These are phyloP conservation scores for Corynespora cassiicola DNA, from an alignment of 2,329 filamentous ascomycete genomes.

Conservation along the genomic window DNA sequence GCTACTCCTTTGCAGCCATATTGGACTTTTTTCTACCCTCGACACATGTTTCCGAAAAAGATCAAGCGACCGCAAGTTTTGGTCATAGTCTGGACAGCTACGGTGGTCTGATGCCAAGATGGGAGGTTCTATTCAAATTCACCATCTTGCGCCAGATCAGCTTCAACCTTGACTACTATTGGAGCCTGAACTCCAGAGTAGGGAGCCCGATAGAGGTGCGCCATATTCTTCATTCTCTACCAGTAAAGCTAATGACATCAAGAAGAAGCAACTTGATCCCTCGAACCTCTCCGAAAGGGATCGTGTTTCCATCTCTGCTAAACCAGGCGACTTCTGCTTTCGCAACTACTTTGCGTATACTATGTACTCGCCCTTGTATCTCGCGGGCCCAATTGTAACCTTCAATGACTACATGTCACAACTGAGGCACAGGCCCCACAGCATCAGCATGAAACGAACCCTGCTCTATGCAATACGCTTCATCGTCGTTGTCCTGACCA, in stretches of 20 bases:
- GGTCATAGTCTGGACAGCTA: constrained; percentile 78
- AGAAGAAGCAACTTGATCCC: constrained; percentile 98
- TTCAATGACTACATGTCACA: constrained; percentile 99
- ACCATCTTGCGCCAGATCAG: constrained; percentile 91
- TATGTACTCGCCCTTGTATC: constrained; percentile 90
- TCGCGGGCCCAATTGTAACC: constrained; percentile 90
- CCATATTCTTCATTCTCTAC: constrained; percentile 10
- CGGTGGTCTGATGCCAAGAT: constrained; percentile 83
- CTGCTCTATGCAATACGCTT: constrained; percentile 85
- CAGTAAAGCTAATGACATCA: constrained; percentile 67
- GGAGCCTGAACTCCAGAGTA: constrained; percentile 74
- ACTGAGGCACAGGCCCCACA: constrained; percentile 73
- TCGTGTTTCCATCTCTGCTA: constrained; percentile 78
- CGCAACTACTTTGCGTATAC: constrained; percentile 89
- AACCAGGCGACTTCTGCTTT: constrained; percentile 74
- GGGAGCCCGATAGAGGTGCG: constrained; percentile 80
- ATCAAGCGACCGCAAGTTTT: constrained; percentile 60
- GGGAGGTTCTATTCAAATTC: constrained; percentile 98
- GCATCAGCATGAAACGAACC: constrained; percentile 73
- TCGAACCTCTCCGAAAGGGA: constrained; percentile 87
- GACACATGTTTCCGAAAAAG: constrained; percentile 49
- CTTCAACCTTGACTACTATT: constrained; percentile 97
- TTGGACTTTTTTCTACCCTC: constrained; percentile 59
- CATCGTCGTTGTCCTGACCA: constrained; percentile 77
- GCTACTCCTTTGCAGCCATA: constrained; percentile 75